These are phyloP conservation scores for Colletotrichum ledebouriae DNA, from an alignment of 2,329 filamentous ascomycete genomes.

Conservation along the genomic window DNA sequence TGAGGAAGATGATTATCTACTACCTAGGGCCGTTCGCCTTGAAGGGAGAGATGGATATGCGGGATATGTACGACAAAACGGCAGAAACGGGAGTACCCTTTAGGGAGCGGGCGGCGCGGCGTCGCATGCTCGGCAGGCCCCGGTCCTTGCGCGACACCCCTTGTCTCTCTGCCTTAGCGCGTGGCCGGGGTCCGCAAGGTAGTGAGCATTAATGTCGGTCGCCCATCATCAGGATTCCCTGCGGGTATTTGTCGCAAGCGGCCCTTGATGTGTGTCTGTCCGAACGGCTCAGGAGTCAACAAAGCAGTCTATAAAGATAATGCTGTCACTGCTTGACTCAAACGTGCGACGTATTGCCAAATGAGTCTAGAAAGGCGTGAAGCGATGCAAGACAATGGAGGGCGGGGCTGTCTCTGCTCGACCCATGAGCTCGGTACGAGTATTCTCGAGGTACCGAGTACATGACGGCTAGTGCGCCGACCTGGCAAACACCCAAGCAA, in stretches of 20 bases:
- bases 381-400: constrained; percentile 36
- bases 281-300: constrained; percentile 17
- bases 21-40: constrained; percentile 30
- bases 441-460: constrained; percentile 31
- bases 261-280: constrained; percentile 9
- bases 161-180: constrained; percentile 34
- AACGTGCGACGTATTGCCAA: constrained; percentile 7
- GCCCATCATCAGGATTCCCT: constrained; percentile 11
- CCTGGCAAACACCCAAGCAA: constrained; percentile 26
- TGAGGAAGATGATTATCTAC: constrained; percentile 13
- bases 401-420: constrained; percentile 41
- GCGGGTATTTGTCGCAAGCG: constrained; percentile 18
- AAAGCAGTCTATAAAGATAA: neutral
- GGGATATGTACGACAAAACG: constrained; percentile 41
- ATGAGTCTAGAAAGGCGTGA: constrained; percentile 13
- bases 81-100: constrained; percentile 44
- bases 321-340: constrained; percentile 17
- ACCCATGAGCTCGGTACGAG: constrained; percentile 41
- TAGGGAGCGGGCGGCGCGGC: constrained; percentile 42
- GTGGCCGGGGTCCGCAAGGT: constrained; percentile 15
- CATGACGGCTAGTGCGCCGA: constrained; percentile 5
- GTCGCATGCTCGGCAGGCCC: constrained; percentile 41
- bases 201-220: constrained; percentile 3
- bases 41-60: constrained; percentile 37
- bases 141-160: constrained; percentile 38